phyloP scores from a whole-genome alignment of 306 rosid genomes.

The Cicer pinnatifidum region DNA sequence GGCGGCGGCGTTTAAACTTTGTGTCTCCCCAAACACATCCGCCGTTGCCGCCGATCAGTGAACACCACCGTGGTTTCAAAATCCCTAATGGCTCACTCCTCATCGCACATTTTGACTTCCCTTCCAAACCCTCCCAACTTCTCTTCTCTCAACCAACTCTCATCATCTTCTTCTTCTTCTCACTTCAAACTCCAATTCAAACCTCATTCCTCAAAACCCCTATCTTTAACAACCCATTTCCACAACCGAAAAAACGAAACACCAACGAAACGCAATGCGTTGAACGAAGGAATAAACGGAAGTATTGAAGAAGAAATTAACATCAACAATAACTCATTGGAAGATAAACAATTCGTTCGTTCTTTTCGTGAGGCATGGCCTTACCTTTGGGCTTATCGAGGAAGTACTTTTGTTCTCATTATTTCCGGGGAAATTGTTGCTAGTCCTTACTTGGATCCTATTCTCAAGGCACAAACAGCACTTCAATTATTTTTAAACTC shows the following conservation, averaged over 20 bases:
- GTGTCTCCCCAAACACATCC: neutral
- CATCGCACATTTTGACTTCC: conserved; percentile 36
- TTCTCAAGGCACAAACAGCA: conserved; percentile 73
- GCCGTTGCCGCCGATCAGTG: neutral
- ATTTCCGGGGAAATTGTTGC: conserved; percentile 86
- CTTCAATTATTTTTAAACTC: neutral
- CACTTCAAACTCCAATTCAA: conserved; percentile 29
- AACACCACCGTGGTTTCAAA: neutral
- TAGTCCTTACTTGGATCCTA: conserved; percentile 67
- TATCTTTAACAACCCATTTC: conserved; percentile 12
- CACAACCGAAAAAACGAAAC: conserved; percentile 35
- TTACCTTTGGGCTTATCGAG: conserved; percentile 83
- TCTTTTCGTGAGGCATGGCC: conserved; percentile 98
- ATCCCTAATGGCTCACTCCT: conserved; percentile 53
- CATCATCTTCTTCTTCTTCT: conserved; percentile 17
- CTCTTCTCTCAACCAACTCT: conserved; percentile 10
- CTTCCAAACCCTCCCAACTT: conserved; percentile 38
- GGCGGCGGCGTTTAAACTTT: conserved; percentile 34
- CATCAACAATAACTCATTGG: conserved; percentile 51
- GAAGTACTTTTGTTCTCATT: conserved; percentile 76
- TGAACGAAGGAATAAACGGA: conserved; percentile 43
- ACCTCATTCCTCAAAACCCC: neutral
- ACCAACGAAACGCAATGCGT: conserved; percentile 38
- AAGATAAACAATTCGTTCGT: conserved; percentile 83
- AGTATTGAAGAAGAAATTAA: conserved; percentile 51